Evolutionary conservation across 2,329 filamentous ascomycete species (phyloP), one percentile per base, ranked within the genome.

Genomic region (Tolypocladium pustulatum): DNA sequence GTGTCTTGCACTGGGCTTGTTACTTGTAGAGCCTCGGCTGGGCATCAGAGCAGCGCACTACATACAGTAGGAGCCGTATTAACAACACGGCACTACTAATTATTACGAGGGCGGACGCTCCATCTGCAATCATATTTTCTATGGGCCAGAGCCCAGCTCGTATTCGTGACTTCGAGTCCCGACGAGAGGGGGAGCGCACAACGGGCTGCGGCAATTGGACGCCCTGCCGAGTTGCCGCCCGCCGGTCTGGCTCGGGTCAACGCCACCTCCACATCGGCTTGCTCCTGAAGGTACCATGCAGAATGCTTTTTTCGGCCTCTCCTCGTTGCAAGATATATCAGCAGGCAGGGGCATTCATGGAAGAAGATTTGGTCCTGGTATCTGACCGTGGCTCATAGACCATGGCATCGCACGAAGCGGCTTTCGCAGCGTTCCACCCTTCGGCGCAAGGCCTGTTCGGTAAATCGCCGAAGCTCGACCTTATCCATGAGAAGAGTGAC

Each of bases 401-500:
- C 25, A 51, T 51, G 46, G 27, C 46, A 10, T 3, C 27, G 46
- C 13, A 20, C 20, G 4, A 52, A 6, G 7, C 32, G 4, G 30
- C 54, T 5, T 61, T 62, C 20, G 22, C 12, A 20, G 55, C 57
- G 13, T 60, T 63, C 32, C 25, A 63, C 37, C 46, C 67, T 9
- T n/a, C 58, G 2, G 66, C 60, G 25, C 66, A 57, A 1, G 66
- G 59, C 25, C 66, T 77, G 20, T 67, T 74, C 32, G 76, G 76
- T 2, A n/a, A 59, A 5, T 58, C 59, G 3, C 73, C 75, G 5
- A 66, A 62, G 13, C 60, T 78, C 1, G 68, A 76, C 15, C 60
- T 76, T 2, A 62, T 78, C 3, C 63, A 70, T 32, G 69, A 76
- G 59, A 72, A 74, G 55, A 62, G 67, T 37, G 63, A 66, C 3